Percentiles rank a stretch among this genome's conserved stretches.
Evolutionary conservation across 176 grass and related monocot species (phyloP).

Genomic region (Hyparrhenia diplandra): DNA sequence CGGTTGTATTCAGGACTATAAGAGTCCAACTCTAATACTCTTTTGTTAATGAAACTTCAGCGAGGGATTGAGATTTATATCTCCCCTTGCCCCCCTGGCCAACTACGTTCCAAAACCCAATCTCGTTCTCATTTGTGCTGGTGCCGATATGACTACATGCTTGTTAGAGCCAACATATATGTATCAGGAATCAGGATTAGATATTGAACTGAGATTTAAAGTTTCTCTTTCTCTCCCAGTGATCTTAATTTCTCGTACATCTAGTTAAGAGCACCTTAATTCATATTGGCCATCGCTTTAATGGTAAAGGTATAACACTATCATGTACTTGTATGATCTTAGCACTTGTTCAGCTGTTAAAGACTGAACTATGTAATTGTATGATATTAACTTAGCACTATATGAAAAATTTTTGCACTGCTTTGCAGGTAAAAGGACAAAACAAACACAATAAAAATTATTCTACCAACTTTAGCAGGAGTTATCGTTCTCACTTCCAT

Average conservation of each 20-base stretch:
- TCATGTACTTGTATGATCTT: neutral
- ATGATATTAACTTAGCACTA: neutral
- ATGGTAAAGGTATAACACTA: too few species aligned
- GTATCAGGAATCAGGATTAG: too few species aligned
- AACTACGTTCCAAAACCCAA: too few species aligned
- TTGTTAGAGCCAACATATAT: neutral
- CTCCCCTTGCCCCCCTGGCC: too few species aligned
- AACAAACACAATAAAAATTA: neutral
- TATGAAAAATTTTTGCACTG: neutral
- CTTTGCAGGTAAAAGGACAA: neutral
- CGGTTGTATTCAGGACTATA: too few species aligned
- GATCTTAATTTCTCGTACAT: neutral
- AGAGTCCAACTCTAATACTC: too few species aligned
- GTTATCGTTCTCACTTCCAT: neutral
- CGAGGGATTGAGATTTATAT: too few species aligned
- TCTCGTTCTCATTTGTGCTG: too few species aligned
- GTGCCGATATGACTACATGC: constrained; percentile 1
- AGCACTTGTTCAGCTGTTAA: neutral
- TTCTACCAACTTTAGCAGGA: neutral
- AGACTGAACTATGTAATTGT: neutral
- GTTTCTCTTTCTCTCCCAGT: neutral
- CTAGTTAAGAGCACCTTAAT: neutral
- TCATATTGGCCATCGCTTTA: too few species aligned
- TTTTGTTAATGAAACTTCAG: too few species aligned
- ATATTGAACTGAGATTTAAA: neutral